Evolutionary conservation across 2,329 filamentous ascomycete genomes (phyloP).

Genomic region (Colletotrichum destructivum): DNA sequence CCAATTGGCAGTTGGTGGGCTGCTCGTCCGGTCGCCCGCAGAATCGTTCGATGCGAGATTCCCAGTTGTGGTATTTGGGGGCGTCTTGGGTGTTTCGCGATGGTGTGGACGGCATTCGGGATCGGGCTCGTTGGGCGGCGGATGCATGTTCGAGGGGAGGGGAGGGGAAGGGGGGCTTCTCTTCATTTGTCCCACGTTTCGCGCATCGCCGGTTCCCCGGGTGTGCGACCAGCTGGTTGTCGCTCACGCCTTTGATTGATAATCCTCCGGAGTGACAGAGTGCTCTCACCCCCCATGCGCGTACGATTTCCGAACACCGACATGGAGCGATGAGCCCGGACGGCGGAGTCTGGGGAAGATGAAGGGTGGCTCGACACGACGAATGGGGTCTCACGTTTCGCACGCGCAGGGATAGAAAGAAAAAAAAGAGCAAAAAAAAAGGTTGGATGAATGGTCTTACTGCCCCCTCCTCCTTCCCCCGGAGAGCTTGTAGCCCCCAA

Average conservation of each 20-base stretch:
- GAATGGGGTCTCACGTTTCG: conserved; percentile 4
- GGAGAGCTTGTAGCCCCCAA: conserved; percentile 7
- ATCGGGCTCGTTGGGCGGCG: conserved; percentile 2
- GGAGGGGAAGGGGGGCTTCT: too few species aligned
- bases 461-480: background rate
- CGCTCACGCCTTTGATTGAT: conserved; percentile 8
- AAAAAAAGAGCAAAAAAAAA: background rate
- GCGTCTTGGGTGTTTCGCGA: background rate
- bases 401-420: background rate
- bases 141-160: background rate
- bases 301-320: conserved; percentile 18
- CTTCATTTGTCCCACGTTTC: background rate
- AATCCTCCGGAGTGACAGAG: background rate
- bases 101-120: conserved; percentile 18
- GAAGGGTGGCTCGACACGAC: background rate
- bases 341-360: conserved; percentile 29
- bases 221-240: conserved; percentile 10
- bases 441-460: conserved; percentile 10
- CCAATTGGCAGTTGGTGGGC: conserved; percentile 9
- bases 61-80: background rate
- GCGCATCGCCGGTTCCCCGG: background rate
- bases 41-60: conserved; percentile 39
- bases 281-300: background rate
- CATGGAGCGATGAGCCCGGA: too few species aligned
- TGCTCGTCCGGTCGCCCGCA: conserved; percentile 28